Evolutionary conservation across 805 yeast species (phyloP), one percentile per base, ranked within the genome.

Genomic region (Wickerhamomyces subpelliculosus): DNA sequence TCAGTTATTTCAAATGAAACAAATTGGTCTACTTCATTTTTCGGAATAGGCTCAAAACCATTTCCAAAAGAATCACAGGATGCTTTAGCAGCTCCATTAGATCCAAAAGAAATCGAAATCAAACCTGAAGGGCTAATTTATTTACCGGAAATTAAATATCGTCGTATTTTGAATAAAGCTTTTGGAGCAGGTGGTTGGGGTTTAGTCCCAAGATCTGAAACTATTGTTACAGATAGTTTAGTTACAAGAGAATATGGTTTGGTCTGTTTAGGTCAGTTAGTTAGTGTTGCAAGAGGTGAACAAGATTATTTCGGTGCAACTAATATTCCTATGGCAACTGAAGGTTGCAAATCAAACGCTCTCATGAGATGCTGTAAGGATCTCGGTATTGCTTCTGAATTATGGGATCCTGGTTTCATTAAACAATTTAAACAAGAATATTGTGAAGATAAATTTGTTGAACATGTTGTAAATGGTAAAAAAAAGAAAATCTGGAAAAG

Each of bases 111-210:
- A 49, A 78, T 93, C 37, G 98, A 93, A 58, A 83, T 93, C 47
- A 93, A 90, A 43, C 97, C 97, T 1, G 98, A 93, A 58, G 97
- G 97, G 13, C 65, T 93, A 36, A 60, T 93, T 8, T 93, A 86
- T 52, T 65, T 93, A 33, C 98, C 98, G 0, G 98, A 93, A 58
- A 93, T 93, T 62, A 90, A 90, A 57, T 93, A 93, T 57, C 75
- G 98, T 47, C 73, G 98, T 32, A 81, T 89, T 18, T 62, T 93
- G 47, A 90, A 90, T 61, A 70, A 71, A 27, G 94, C 97, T 0
- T 90, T 93, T 67, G 98, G 98, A 4, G 96, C 98, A 7, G 98
- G 98, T 21, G 97, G 95, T 2, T 93, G 98, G 98, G 97, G 97
- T 1, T 67, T 93, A 39, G 96, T 94, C 1, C 97, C 98, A 10